These are phyloP conservation scores for Monilinia laxa DNA, from an alignment of 2,329 filamentous ascomycete species.

Conservation along the genomic window DNA sequence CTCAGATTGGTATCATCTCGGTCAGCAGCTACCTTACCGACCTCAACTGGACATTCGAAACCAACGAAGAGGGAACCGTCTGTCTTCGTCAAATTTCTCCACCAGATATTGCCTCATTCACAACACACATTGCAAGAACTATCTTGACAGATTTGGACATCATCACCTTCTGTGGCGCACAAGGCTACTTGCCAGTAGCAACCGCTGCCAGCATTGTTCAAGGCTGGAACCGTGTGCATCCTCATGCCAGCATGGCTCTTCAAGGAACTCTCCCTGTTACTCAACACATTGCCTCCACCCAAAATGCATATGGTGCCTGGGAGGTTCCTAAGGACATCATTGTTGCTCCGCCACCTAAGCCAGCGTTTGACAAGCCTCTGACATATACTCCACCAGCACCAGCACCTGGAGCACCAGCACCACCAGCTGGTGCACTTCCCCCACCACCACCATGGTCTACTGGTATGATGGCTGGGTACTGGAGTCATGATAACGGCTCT, in stretches of 20 bases:
- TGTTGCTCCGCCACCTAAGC: not conserved
- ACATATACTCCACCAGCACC: not conserved
- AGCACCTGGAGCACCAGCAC: not conserved
- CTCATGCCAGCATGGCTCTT: not conserved
- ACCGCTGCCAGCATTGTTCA: slow-evolving; percentile 7
- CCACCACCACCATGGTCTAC: slow-evolving; percentile 1
- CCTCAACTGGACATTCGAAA: slow-evolving; percentile 31
- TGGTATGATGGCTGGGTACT: slow-evolving; percentile 22
- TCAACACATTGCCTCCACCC: slow-evolving; percentile 15
- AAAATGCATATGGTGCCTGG: slow-evolving; percentile 17
- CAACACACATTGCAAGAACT: slow-evolving; percentile 27
- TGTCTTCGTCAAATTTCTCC: slow-evolving; percentile 26
- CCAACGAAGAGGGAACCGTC: slow-evolving; percentile 23
- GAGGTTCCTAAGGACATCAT: not conserved
- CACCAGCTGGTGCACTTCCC: not conserved
- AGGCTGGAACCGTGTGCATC: slow-evolving; percentile 9
- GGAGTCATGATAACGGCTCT: slow-evolving; percentile 3
- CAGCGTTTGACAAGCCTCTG: slow-evolving; percentile 4
- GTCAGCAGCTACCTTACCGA: slow-evolving; percentile 29
- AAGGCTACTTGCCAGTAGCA: slow-evolving; percentile 15
- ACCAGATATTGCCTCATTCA: slow-evolving; percentile 28
- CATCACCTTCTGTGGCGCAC: slow-evolving; percentile 28
- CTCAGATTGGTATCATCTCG: slow-evolving; percentile 30
- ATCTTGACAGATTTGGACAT: slow-evolving; percentile 32
- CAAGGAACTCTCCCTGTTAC: slow-evolving; percentile 13